Conservation (phyloP, 1,284 basidiomycete genomes). For the Sphagnurus paluster region DNA sequence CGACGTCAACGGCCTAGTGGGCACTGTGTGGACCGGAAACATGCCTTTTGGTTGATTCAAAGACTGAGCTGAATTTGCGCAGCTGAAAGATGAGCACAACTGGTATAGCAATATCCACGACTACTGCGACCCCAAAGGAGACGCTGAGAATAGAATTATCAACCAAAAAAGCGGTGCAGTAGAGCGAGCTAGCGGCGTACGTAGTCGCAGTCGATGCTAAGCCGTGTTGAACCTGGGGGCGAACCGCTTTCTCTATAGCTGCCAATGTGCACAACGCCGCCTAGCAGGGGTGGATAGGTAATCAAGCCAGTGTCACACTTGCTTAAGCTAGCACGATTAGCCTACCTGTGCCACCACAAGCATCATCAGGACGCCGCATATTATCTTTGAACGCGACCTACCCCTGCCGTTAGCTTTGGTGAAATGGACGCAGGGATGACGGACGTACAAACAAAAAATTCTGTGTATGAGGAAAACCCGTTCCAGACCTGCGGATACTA, state of each 20-base stretch:
- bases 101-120: constrained; percentile 9
- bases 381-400: constrained; percentile 5
- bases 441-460: constrained; percentile 5
- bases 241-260: background rate
- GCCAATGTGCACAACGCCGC: constrained; percentile 5
- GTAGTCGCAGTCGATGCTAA: constrained; percentile 6
- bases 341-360: constrained; percentile 9
- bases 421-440: background rate
- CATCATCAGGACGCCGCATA: constrained; percentile 3
- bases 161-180: background rate
- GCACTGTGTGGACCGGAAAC: background rate
- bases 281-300: background rate
- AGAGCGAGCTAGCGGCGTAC: constrained; percentile 1
- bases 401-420: no score
- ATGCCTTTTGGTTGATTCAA: constrained; percentile 10
- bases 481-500: constrained; percentile 8
- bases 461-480: constrained; percentile 12
- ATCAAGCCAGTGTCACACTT: no score
- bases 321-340: no score
- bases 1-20: background rate
- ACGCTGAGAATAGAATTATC: background rate
- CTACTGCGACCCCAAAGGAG: constrained; percentile 2
- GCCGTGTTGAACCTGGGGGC: background rate
- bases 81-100: constrained; percentile 11
- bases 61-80: constrained; percentile 4